Evolutionary conservation across 176 grass and related monocot genomes (phyloP), one percentile per base, ranked within the genome.

Genomic region (Zea luxurians): DNA sequence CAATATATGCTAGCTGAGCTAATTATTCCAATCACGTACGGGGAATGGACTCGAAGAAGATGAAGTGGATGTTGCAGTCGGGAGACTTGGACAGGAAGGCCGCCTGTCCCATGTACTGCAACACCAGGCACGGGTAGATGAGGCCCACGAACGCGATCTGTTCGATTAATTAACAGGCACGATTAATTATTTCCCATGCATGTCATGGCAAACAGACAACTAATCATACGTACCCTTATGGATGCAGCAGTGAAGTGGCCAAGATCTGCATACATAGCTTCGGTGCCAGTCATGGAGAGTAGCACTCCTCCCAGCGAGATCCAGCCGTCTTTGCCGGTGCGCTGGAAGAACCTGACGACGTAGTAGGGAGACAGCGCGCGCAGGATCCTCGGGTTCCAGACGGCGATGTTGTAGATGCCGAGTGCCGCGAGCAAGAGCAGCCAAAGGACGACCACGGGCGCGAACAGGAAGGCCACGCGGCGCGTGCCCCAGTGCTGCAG

Each of bases 21-120:
- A 40, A 40, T 40, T 40, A 40, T 27, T 27, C 27, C 27, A 27
- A 40, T 2, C 36, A 4, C 16, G 8, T 83, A 93, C 88, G 63
- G 13, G 91, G 91, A 7, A 93, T 83, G 42, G 85, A 87, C 68
- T 83, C 36, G 68, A 87, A 87, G 61, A 87, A 87, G 50, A 87
- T 41, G 85, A 83, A 87, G 61, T 78, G 67, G 49, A 83, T 87
- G 61, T 87, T 17, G 61, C 85, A 83, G 74, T 83, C 5, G 43
- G 85, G 80, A 2, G 79, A 73, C 63, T 86, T 88, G 37, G 88
- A 93, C 54, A 93, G 85, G 84, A 88, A 93, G 27, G 91, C 85
- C 27, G 88, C 91, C 80, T 93, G 88, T n/a, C 91, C 91, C 91
- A 93, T 93, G 78, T 93, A 90, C 43, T 90, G 88, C 61, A 93